These are phyloP conservation scores for Ganoderma lingzhi DNA, from an alignment of 1,284 basidiomycete species.

Conservation along the genomic window DNA sequence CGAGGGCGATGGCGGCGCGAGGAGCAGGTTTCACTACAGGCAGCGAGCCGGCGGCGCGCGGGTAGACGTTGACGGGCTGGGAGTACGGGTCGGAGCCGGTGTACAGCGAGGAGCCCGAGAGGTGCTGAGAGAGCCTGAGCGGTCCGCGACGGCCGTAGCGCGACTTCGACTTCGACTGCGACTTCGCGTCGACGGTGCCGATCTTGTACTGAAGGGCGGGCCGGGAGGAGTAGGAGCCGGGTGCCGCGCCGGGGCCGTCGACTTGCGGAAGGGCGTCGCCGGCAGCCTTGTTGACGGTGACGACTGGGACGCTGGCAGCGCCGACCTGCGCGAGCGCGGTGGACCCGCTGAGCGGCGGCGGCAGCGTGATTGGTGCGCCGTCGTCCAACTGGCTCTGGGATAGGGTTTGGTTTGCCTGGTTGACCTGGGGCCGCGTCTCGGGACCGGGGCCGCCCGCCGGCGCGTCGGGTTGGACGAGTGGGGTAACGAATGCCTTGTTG, in stretches of 20 bases:
- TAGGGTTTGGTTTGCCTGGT: background rate
- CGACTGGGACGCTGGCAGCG: background rate
- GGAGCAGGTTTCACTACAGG: background rate
- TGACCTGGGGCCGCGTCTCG: background rate
- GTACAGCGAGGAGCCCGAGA: slow-evolving; percentile 10
- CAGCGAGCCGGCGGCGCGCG: background rate
- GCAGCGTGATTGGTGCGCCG: background rate
- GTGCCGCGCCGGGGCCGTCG: background rate
- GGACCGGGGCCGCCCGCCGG: background rate
- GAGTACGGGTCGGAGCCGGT: slow-evolving; percentile 14
- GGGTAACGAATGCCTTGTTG: slow-evolving; percentile 14
- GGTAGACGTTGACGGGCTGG: background rate
- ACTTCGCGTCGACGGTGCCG: background rate
- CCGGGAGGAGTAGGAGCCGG: background rate
- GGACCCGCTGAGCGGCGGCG: background rate
- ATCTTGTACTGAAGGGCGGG: background rate
- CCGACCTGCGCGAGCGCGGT: background rate
- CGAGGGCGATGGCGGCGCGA: background rate
- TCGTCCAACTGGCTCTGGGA: background rate
- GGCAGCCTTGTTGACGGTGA: background rate
- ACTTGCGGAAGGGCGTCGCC: background rate
- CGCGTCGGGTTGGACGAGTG: slow-evolving; percentile 7
- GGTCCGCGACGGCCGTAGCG: slow-evolving; percentile 16
- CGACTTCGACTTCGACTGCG: no score
- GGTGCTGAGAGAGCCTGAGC: slow-evolving; percentile 16